Base-by-base conservation (phyloP, 306 rosid genomes). In the Styphnolobium japonicum region DNA sequence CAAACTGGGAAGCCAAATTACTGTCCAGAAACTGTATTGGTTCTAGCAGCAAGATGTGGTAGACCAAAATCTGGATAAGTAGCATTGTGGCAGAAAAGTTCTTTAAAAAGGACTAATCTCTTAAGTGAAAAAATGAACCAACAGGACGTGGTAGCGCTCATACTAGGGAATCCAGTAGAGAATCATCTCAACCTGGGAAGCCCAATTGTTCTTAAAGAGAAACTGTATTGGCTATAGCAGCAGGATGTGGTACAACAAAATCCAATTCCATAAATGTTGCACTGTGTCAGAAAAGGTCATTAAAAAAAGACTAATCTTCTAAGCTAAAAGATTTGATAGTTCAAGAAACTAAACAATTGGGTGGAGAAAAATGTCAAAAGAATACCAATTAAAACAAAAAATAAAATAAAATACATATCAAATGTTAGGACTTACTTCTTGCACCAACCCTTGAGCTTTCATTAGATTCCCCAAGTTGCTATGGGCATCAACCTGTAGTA, bases 381-480 rank as follows among this genome's bases (percentile, higher is more conserved):
- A 65, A 33, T 51, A 62, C 39, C 78, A 55, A 34, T 56, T 18
- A 23, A 33, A 80, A 56, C 36, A 55, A 43, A 65, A 52, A 25
- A n/a, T n/a, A n/a, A n/a, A n/a, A n/a, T n/a, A 15, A 53, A 80
- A 18, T 51, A 45, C 65, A 39, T 10, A 18, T 84, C 66, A 57
- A 57, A 76, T 23, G 66, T 27, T 6, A 77, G 57, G 42, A 83
- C 97, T 89, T 90, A 95, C 98, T 79, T 95, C 98, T 91, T 91
- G 97, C 81, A 93, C 94, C 81, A 86, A 60, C 83, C 89, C 89
- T 53, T 83, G 87, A 58, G 89, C 89, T 80, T 86, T 86, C 89
- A 86, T 86, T 57, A 86, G 77, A 86, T 86, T 86, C 73, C 89
- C 89, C 78, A 86, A 68, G 83, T 86, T 86, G 78, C 89, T 86